phyloP scores from a whole-genome alignment of 805 yeast species.

The Metschnikowia kofuensis region DNA sequence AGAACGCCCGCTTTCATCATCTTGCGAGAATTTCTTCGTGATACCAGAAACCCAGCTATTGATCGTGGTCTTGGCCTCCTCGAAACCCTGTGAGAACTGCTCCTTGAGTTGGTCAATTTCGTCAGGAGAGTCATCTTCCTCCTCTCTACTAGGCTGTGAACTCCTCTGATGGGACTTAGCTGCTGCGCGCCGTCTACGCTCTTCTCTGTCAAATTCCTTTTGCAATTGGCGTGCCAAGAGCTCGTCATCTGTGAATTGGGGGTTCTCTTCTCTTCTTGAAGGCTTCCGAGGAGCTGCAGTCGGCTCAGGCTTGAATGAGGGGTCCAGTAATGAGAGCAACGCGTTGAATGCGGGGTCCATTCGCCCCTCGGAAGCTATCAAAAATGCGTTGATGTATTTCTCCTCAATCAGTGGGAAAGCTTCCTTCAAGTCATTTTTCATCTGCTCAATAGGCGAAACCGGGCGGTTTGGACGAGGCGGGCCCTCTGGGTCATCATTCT shows the following conservation, averaged over 20 bases:
- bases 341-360: slow-evolving; percentile 90
- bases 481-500: slow-evolving; percentile 15
- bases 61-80: slow-evolving; percentile 74
- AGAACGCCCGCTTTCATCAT: slow-evolving; percentile 10
- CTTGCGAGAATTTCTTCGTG: slow-evolving; percentile 46
- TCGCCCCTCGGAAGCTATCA: slow-evolving; percentile 81
- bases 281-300: slow-evolving; percentile 15
- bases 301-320: slow-evolving; percentile 54
- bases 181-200: slow-evolving; percentile 28
- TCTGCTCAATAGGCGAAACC: slow-evolving; percentile 52
- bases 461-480: slow-evolving; percentile 55
- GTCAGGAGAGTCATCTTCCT: slow-evolving; percentile 47
- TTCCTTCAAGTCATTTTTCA: slow-evolving; percentile 62
- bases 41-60: slow-evolving; percentile 76
- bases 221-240: slow-evolving; percentile 78
- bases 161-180: slow-evolving; percentile 10
- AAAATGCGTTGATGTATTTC: slow-evolving; percentile 66
- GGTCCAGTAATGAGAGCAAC: slow-evolving; percentile 74
- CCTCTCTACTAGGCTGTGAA: slow-evolving; percentile 16
- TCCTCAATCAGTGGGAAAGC: slow-evolving; percentile 84
- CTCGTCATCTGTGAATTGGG: slow-evolving; percentile 62
- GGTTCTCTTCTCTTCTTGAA: slow-evolving; percentile 15
- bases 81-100: slow-evolving; percentile 68
- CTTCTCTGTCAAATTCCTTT: slow-evolving; percentile 52
- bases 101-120: slow-evolving; percentile 65